Conservation (phyloP, 139 green algal species). For the Haematococcus sp. region DNA sequence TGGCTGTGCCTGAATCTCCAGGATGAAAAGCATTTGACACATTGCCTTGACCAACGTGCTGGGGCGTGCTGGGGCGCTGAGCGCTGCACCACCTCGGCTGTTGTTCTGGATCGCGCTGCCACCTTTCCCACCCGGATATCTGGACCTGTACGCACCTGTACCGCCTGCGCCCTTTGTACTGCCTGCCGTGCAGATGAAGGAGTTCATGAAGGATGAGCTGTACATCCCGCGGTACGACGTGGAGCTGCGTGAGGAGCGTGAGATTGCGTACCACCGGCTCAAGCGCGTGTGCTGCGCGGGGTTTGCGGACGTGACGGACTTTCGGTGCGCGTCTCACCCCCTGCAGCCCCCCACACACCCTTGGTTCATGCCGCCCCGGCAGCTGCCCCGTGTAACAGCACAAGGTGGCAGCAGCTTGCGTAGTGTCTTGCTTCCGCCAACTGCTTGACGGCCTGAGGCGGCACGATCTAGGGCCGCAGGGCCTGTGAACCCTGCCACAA, state of each 20-base stretch:
- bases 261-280: slow-evolving; percentile 79
- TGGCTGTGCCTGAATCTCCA: too few species aligned
- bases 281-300: slow-evolving; percentile 68
- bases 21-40: too few species aligned
- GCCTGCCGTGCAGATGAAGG: slow-evolving; percentile 71
- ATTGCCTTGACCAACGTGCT: too few species aligned
- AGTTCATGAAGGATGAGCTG: slow-evolving; percentile 66
- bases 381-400: neutral
- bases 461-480: neutral
- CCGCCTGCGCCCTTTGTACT: too few species aligned
- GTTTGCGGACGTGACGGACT: slow-evolving; percentile 76
- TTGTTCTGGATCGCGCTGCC: too few species aligned
- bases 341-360: too few species aligned
- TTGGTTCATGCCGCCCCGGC: neutral
- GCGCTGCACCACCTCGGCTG: too few species aligned
- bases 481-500: too few species aligned
- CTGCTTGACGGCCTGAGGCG: neutral
- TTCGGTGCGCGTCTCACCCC: slow-evolving; percentile 28
- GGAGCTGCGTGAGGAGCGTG: slow-evolving; percentile 66
- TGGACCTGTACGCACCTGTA: too few species aligned
- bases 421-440: neutral
- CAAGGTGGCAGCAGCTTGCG: neutral
- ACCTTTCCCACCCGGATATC: too few species aligned
- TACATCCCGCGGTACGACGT: slow-evolving; percentile 67
- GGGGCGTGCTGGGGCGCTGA: too few species aligned